Conservation (phyloP, 2,329 filamentous ascomycete species). For the Arthroderma sp. region DNA sequence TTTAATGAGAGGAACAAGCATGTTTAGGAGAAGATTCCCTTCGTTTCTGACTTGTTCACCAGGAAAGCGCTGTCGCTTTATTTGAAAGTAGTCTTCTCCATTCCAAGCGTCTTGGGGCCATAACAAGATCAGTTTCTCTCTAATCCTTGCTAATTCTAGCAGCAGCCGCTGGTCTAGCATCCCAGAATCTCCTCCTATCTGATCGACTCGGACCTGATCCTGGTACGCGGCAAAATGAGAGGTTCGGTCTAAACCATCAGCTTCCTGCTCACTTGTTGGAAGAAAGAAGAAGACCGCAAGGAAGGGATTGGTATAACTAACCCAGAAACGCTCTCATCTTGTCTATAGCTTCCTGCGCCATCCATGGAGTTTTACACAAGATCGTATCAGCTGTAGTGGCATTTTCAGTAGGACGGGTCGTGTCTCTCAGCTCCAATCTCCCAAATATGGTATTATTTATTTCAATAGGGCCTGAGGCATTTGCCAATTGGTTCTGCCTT, state of each 20-base stretch:
- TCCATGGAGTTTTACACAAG: neutral
- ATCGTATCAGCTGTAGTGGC: no score
- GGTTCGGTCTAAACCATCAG: no score
- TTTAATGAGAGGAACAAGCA: neutral
- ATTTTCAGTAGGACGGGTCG: no score
- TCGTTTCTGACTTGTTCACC: neutral
- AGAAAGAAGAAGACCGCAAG: neutral
- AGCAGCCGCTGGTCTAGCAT: neutral
- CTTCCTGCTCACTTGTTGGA: neutral
- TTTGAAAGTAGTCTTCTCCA: neutral
- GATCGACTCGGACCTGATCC: no score
- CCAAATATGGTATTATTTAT: no score
- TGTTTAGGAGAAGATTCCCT: neutral
- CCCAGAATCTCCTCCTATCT: neutral
- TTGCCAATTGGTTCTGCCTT: no score
- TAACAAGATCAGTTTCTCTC: neutral
- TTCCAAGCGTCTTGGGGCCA: neutral
- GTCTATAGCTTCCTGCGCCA: neutral
- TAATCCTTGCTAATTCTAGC: neutral
- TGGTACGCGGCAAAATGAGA: no score
- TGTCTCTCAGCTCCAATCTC: no score
- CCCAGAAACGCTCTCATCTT: constrained; percentile 1
- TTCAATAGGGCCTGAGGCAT: no score
- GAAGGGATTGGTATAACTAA: neutral
- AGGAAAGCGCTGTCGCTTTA: neutral